Conservation (phyloP, 495 filamentous ascomycete species). For the Neurospora sp. region DNA sequence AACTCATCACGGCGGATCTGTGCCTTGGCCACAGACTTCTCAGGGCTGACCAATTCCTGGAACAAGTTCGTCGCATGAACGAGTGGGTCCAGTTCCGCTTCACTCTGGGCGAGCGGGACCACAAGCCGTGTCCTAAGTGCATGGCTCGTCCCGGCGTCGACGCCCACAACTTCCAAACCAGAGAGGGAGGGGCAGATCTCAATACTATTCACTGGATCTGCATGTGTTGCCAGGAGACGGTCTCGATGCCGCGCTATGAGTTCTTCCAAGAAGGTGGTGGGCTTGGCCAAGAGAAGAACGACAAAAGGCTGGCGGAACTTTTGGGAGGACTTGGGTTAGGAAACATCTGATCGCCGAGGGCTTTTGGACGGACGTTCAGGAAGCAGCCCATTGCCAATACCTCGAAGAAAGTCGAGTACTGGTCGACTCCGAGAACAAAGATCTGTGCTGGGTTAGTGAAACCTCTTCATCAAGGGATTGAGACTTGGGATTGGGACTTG, state of each 20-base stretch:
- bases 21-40: neutral
- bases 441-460: too few relatives aligned
- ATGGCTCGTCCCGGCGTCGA: neutral
- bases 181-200: neutral
- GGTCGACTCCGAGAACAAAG: too few relatives aligned
- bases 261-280: neutral
- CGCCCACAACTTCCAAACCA: neutral
- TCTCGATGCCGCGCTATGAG: neutral
- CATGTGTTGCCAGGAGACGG: neutral
- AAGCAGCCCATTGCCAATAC: too few relatives aligned
- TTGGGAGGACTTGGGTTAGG: neutral
- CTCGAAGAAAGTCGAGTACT: too few relatives aligned
- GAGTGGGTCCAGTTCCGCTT: neutral
- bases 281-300: neutral
- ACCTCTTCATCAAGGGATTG: too few relatives aligned
- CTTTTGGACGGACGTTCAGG: too few relatives aligned
- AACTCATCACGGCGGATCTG: neutral
- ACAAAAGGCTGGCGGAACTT: neutral
- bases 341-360: too few relatives aligned
- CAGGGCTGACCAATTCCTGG: neutral
- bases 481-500: too few relatives aligned
- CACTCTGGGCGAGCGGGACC: neutral
- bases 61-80: neutral
- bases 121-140: neutral
- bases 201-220: neutral